phyloP scores from a whole-genome alignment of 1,139 yeast genomes.

The Hansenula anomala region DNA sequence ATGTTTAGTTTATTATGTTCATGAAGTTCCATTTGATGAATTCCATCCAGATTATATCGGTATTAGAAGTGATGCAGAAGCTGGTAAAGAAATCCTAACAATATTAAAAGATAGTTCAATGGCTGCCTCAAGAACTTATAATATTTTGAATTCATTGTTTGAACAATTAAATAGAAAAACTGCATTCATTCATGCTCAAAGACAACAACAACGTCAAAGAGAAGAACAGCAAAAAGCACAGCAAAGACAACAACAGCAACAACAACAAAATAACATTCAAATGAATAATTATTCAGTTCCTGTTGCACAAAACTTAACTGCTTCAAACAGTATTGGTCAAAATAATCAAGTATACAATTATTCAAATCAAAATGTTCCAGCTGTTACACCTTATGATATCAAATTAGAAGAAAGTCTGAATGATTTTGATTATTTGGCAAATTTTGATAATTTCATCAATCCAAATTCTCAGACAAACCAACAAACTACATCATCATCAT shows the following conservation, averaged over 20 bases:
- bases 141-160: constrained; percentile 71
- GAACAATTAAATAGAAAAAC: constrained; percentile 74
- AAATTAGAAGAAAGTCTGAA: constrained; percentile 19
- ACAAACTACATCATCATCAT: neutral
- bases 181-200: constrained; percentile 35
- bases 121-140: constrained; percentile 78
- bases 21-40: constrained; percentile 60
- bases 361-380: neutral
- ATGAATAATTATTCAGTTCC: constrained; percentile 9
- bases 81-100: constrained; percentile 72
- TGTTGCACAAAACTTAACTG: constrained; percentile 18
- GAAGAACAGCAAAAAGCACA: constrained; percentile 9
- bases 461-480: constrained; percentile 11
- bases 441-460: constrained; percentile 23
- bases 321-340: constrained; percentile 1
- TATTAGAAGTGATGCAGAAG: constrained; percentile 69
- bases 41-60: constrained; percentile 55
- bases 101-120: constrained; percentile 67
- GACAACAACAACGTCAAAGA: constrained; percentile 13
- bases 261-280: constrained; percentile 1
- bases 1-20: constrained; percentile 78
- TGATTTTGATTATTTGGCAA: constrained; percentile 23
- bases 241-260: constrained; percentile 11
- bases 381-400: constrained; percentile 14
- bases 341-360: neutral